Evolutionary conservation across 495 filamentous ascomycete genomes (phyloP), one percentile per base, ranked within the genome.

Genomic region (Tuber indicum): DNA sequence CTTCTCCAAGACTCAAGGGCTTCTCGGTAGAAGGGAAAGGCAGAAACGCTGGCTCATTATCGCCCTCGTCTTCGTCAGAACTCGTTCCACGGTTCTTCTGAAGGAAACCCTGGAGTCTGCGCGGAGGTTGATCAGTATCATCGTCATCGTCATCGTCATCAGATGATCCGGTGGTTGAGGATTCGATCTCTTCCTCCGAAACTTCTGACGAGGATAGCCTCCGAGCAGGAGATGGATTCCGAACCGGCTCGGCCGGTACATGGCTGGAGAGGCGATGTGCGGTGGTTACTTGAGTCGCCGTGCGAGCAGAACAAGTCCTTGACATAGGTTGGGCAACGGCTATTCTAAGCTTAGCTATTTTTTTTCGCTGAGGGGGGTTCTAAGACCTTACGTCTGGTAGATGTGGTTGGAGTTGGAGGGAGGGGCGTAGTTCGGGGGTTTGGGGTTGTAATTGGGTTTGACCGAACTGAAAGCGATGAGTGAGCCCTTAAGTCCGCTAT

Each of bases 31-130:
- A 75, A 46, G 81, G 76, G 52, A 93, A 89, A 1, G 94, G 93
- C 3, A 96, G 87, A 81, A 95, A 97, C 0, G 92, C 90, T 1
- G 92, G 92, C 71, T 87, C 87, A 44, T 86, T 87, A 19, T 89
- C 89, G 70, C 89, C 88, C 52, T 90, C 90, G 43, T 91, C 89
- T 12, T 88, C 87, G 39, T 89, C 88, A 44, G 87, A 88, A 42
- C 86, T 85, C 41, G 81, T 75, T 46, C 79, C 76, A 39, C 84
- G 78, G 43, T 83, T 69, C 36, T 84, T 77, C 81, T 84, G 84
- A 46, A 84, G 74, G 49, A 81, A 81, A 21, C 73, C 74, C 39
- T 75, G 79, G 26, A 81, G 79, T 77, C 79, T 84, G 69, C 79
- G 81, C 17, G 81, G 73, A 0, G 84, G 85, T 43, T 81, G 82